phyloP scores from a whole-genome alignment of 2,329 filamentous ascomycete genomes.

The Pseudogymnoascus sp. region DNA sequence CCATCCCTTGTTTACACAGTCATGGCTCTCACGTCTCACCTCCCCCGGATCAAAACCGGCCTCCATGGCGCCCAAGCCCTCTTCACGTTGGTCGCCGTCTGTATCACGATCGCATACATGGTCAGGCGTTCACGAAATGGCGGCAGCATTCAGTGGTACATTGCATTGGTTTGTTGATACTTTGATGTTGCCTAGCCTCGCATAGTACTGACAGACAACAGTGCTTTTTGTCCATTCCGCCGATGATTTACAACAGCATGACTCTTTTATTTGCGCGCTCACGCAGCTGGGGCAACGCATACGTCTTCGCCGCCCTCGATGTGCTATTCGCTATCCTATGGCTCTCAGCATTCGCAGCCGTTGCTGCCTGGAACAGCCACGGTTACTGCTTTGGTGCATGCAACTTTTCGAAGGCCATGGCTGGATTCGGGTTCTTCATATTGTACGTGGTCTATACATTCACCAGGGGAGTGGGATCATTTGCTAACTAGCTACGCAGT shows the following conservation, averaged over 20 bases:
- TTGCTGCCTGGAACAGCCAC: slow-evolving; percentile 54
- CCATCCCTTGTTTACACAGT: slow-evolving; percentile 3
- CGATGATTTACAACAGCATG: slow-evolving; percentile 57
- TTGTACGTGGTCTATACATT: slow-evolving; percentile 37
- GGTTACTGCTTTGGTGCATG: slow-evolving; percentile 48
- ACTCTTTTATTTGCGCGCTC: slow-evolving; percentile 56
- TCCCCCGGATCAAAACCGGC: slow-evolving; percentile 39
- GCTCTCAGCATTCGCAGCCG: slow-evolving; percentile 58
- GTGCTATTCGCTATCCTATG: slow-evolving; percentile 51
- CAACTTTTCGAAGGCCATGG: slow-evolving; percentile 52
- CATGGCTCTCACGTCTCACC: slow-evolving; percentile 1
- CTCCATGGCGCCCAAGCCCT: slow-evolving; percentile 49
- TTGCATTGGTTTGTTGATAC: slow-evolving; percentile 46
- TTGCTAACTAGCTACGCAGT: slow-evolving; percentile 29
- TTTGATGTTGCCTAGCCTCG: neutral
- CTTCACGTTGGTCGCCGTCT: slow-evolving; percentile 47
- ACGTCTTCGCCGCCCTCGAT: slow-evolving; percentile 52
- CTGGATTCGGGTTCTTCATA: slow-evolving; percentile 53
- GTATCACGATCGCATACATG: slow-evolving; percentile 51
- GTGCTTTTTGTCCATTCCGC: slow-evolving; percentile 57
- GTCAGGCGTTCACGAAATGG: slow-evolving; percentile 43
- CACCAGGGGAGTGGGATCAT: neutral
- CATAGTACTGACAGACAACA: slow-evolving; percentile 25
- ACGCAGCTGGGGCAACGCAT: slow-evolving; percentile 51
- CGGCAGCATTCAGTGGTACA: slow-evolving; percentile 51